Percentiles rank a stretch among this genome's conserved stretches.
Conservation (phyloP, 2,329 filamentous ascomycete genomes). For the Fusarium verticillioides region DNA sequence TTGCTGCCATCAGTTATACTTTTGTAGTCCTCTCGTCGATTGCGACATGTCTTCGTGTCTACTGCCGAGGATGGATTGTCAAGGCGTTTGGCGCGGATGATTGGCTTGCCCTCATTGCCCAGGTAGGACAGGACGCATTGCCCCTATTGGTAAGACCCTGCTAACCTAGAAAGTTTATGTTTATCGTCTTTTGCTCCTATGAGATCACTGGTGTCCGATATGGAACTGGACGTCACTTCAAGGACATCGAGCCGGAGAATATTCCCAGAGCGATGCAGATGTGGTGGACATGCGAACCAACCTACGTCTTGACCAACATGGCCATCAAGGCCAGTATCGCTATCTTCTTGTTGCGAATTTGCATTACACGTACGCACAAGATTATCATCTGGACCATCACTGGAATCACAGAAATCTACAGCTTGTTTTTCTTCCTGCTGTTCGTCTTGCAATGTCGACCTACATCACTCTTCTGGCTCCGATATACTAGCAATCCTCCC, state of each 20-base stretch:
- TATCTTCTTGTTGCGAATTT: conserved; percentile 54
- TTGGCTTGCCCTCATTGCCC: conserved; percentile 48
- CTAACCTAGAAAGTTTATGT: conserved; percentile 10
- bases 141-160: neutral
- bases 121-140: conserved; percentile 41
- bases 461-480: conserved; percentile 53
- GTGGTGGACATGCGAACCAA: conserved; percentile 56
- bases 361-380: conserved; percentile 36
- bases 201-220: conserved; percentile 7
- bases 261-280: conserved; percentile 48
- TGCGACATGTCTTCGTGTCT: conserved; percentile 46
- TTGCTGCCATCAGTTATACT: conserved; percentile 43
- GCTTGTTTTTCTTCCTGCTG: conserved; percentile 52
- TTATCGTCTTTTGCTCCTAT: conserved; percentile 9
- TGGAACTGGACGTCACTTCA: conserved; percentile 15
- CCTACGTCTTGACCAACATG: conserved; percentile 51
- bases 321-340: conserved; percentile 54
- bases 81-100: conserved; percentile 49
- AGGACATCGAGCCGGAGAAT: conserved; percentile 1
- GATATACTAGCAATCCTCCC: conserved; percentile 34
- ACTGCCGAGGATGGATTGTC: conserved; percentile 48
- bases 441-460: conserved; percentile 55
- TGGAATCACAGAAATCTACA: conserved; percentile 48
- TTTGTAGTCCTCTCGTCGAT: conserved; percentile 51
- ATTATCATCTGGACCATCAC: conserved; percentile 7